These are phyloP conservation scores for Neurospora sp. DNA, from an alignment of 495 filamentous ascomycete genomes.

Conservation along the genomic window DNA sequence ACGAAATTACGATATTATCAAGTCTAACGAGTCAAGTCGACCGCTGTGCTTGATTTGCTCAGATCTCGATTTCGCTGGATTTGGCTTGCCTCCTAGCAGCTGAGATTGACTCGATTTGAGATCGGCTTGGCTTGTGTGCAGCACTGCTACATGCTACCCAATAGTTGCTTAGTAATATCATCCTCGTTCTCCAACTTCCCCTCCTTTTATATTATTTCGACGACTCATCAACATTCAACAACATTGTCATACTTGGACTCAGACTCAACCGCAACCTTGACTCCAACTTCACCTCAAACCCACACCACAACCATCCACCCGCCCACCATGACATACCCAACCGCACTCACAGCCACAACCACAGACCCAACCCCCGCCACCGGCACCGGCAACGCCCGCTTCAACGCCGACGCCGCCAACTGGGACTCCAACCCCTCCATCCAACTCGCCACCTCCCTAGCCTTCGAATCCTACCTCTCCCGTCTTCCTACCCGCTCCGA, in stretches of 20 bases:
- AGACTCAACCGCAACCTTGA: neutral
- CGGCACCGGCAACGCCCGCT: constrained; percentile 16
- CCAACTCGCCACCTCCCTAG: constrained; percentile 20
- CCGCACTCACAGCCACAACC: too few relatives aligned
- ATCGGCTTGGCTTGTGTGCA: too few relatives aligned
- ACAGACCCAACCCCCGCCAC: neutral
- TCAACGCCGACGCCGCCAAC: constrained; percentile 29
- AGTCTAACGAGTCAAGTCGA: too few relatives aligned
- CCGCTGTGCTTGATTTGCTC: too few relatives aligned
- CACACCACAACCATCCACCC: neutral
- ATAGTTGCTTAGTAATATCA: neutral
- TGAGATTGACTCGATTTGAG: too few relatives aligned
- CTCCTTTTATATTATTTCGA: neutral
- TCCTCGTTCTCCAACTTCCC: neutral
- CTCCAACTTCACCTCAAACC: neutral
- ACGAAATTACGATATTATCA: too few relatives aligned
- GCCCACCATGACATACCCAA: neutral
- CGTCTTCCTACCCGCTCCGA: constrained; percentile 7
- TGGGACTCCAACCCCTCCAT: constrained; percentile 33
- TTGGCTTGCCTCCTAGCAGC: too few relatives aligned
- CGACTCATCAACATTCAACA: neutral
- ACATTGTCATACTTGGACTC: neutral
- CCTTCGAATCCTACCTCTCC: constrained; percentile 22
- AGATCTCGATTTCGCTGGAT: too few relatives aligned
- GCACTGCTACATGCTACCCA: neutral